phyloP scores from a whole-genome alignment of 2,329 filamentous ascomycete genomes.

The Fusarium sororula region DNA sequence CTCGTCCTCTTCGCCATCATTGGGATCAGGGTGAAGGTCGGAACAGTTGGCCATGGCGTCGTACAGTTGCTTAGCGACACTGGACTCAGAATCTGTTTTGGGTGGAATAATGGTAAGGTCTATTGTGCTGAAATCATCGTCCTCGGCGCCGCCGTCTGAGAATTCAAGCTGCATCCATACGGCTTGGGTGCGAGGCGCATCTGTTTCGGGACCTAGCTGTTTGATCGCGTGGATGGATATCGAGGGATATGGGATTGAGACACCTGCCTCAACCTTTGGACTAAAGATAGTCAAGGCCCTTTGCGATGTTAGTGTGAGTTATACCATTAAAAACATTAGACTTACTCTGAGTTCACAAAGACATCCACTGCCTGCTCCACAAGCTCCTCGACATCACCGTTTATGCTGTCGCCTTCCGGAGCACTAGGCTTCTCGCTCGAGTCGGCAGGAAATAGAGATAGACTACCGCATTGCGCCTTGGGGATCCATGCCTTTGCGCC shows the following conservation, averaged over 20 bases:
- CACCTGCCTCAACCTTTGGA: conserved; percentile 62
- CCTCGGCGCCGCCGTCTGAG: conserved; percentile 64
- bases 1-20: conserved; percentile 66
- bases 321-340: background rate
- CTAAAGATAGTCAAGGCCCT: conserved; percentile 71
- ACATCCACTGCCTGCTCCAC: conserved; percentile 62
- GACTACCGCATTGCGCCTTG: conserved; percentile 60
- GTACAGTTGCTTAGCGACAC: conserved; percentile 60
- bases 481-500: conserved; percentile 67
- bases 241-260: conserved; percentile 76
- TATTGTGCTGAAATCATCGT: conserved; percentile 72
- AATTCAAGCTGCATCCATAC: conserved; percentile 77
- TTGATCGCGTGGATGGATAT: conserved; percentile 82
- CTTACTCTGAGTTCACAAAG: conserved; percentile 68
- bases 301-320: background rate
- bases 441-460: conserved; percentile 63
- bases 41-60: conserved; percentile 78
- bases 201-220: conserved; percentile 56
- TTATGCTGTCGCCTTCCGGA: conserved; percentile 33
- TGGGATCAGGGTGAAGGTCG: conserved; percentile 77
- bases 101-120: conserved; percentile 73
- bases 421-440: conserved; percentile 43
- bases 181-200: conserved; percentile 53
- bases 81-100: conserved; percentile 33
- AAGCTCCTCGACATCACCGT: conserved; percentile 49